Conservation (phyloP, 2,329 filamentous ascomycete genomes). For the Zymoseptoria passerinii region DNA sequence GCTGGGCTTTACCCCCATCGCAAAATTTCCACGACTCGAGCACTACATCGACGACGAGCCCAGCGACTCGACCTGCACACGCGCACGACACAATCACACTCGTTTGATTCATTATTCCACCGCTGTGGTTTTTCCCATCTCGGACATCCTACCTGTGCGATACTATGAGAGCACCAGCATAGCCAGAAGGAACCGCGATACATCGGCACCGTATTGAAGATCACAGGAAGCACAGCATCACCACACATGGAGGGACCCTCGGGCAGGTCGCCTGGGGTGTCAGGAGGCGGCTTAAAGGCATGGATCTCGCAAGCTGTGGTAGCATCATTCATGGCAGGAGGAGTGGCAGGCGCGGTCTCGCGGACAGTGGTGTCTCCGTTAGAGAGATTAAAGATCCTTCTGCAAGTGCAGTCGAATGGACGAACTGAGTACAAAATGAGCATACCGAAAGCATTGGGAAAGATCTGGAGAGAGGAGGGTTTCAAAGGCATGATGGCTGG, state of each 20-base stretch:
- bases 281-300: constrained; percentile 12
- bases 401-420: constrained; percentile 86
- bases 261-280: neutral
- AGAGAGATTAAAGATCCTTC: constrained; percentile 93
- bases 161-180: neutral
- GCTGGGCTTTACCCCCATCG: neutral
- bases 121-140: neutral
- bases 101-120: neutral
- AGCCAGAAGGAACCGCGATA: neutral
- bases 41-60: neutral
- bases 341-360: constrained; percentile 92
- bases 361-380: constrained; percentile 93
- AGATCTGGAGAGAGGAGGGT: constrained; percentile 96
- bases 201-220: neutral
- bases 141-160: neutral
- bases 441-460: constrained; percentile 75
- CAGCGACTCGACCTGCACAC: neutral
- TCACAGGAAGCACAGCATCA: neutral
- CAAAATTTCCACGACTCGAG: neutral
- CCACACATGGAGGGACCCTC: neutral
- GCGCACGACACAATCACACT: neutral
- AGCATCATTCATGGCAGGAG: constrained; percentile 88
- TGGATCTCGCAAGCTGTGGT: constrained; percentile 70
- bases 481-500: constrained; percentile 97
- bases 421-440: constrained; percentile 90